Percentiles rank a stretch among this genome's conserved stretches.
These are phyloP conservation scores for Exserohilum rostratum DNA, from an alignment of 2,329 filamentous ascomycete species.

Conservation along the genomic window DNA sequence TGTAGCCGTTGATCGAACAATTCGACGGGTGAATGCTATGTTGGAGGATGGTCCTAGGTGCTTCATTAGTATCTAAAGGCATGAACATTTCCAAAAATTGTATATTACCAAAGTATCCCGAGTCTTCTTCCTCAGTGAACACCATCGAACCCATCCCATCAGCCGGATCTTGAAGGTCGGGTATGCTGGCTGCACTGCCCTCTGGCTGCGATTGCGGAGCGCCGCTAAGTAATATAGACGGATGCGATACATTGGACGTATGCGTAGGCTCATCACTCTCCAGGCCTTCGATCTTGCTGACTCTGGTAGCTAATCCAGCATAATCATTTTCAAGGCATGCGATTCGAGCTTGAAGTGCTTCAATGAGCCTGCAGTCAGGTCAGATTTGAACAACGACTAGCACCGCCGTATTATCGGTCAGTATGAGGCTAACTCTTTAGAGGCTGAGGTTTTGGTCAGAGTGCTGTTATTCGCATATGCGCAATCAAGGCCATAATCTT, in stretches of 20 bases:
- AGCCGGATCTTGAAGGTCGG: conserved; percentile 32
- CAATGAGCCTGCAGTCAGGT: conserved; percentile 4
- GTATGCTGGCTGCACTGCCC: conserved; percentile 9
- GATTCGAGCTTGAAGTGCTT: conserved; percentile 7
- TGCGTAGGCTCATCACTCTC: not conserved
- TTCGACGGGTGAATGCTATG: conserved; percentile 50
- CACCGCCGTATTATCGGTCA: not conserved
- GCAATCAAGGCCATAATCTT: conserved; percentile 52
- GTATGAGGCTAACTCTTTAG: conserved; percentile 43
- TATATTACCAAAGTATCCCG: conserved; percentile 46
- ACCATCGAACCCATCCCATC: conserved; percentile 48
- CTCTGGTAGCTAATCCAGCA: conserved; percentile 5
- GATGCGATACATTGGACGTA: not conserved
- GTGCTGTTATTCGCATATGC: conserved; percentile 49
- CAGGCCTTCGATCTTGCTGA: conserved; percentile 4
- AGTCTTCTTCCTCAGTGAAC: conserved; percentile 48
- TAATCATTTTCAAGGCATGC: conserved; percentile 4
- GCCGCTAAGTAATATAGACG: not conserved
- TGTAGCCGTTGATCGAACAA: conserved; percentile 39
- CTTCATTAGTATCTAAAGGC: not conserved
- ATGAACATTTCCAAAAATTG: conserved; percentile 6
- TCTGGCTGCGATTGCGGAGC: not conserved
- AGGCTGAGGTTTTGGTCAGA: conserved; percentile 49
- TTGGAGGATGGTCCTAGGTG: conserved; percentile 50
- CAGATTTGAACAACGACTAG: not conserved